Base-by-base conservation (phyloP, 2,329 filamentous ascomycete genomes). In the Cytospora paraplurivora region DNA sequence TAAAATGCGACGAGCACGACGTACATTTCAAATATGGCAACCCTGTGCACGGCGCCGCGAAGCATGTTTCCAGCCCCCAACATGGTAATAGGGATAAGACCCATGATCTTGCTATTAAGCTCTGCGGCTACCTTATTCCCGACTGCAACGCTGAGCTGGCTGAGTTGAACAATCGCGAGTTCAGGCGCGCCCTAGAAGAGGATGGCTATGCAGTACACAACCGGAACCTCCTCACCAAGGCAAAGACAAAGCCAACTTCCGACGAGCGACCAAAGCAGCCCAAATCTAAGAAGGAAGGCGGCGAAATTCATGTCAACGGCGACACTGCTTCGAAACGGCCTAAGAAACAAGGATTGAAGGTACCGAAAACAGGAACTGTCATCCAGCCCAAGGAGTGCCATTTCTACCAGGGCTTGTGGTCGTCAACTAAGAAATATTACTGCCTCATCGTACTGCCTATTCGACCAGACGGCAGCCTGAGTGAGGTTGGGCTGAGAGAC, bases 1-100 rank as follows among this genome's bases (percentile, higher is more conserved):
- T 78, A 2, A 75, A 73, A 59, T 79, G 77, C 68, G 74, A 77
- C 38, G 71, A 77, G 57, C 77, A 79, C 19, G 59, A 62, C 32
- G 68, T 77, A 8, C 75, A 76, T 32, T 79, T 79, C 64, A 74
- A 70, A 12, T 61, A 57, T 53, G 62, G 62, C 12, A 72, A 73
- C 38, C 72, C 76, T 0, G 62, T 78, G 1, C 59, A 65, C 7
- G 77, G 76, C 19, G 77, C 76, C 1, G 76, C 76, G 0, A 78
- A 77, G 60, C 77, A 79, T 55, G 67, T 79, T 0, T 70, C 71
- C 49, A 70, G 73, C 21, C 63, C 64, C 6, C 58, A 68, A 15
- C 77, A 78, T 44, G 71, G 70, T 8, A 61, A 69, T 34, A 68
- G 70, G 34, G 65, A 69, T 1, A 77, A 74, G 53, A 72, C 71